Percentiles rank a stretch among this genome's conserved stretches.
phyloP scores from a whole-genome alignment of 371 early-diverging fungal species.

The Zychaea mexicana region DNA sequence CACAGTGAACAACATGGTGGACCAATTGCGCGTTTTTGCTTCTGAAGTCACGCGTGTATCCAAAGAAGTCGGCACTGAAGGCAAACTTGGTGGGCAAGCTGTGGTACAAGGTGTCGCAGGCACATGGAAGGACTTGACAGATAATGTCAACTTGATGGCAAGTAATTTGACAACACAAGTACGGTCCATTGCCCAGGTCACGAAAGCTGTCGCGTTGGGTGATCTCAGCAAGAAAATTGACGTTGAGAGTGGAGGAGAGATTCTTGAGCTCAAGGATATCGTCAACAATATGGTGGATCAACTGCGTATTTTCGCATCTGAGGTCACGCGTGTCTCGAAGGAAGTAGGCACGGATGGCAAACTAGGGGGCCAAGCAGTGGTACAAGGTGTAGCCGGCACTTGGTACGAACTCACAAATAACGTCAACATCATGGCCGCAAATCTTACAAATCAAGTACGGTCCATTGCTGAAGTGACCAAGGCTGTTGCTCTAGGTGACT shows the following conservation, averaged over 20 bases:
- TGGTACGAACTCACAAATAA: slow-evolving; percentile 16
- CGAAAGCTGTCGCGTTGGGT: slow-evolving; percentile 18
- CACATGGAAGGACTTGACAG: slow-evolving; percentile 41
- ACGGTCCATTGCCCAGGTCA: slow-evolving; percentile 39
- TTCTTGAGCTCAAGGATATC: slow-evolving; percentile 17
- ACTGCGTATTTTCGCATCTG: slow-evolving; percentile 13
- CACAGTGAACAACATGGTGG: slow-evolving; percentile 53
- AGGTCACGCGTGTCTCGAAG: slow-evolving; percentile 15
- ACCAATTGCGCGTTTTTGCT: slow-evolving; percentile 59
- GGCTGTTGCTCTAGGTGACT: slow-evolving; percentile 47
- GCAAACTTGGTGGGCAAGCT: slow-evolving; percentile 45
- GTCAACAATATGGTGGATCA: slow-evolving; percentile 23
- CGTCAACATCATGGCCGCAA: slow-evolving; percentile 23
- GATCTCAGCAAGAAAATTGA: slow-evolving; percentile 22
- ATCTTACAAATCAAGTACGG: slow-evolving; percentile 46
- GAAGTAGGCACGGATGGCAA: slow-evolving; percentile 20
- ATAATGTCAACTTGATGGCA: slow-evolving; percentile 43
- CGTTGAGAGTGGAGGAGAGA: slow-evolving; percentile 17
- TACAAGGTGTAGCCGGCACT: slow-evolving; percentile 14
- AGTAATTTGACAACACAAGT: slow-evolving; percentile 49
- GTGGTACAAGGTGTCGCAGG: slow-evolving; percentile 36
- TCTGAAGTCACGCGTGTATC: slow-evolving; percentile 65
- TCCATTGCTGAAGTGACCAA: slow-evolving; percentile 32
- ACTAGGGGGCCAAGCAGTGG: slow-evolving; percentile 15
- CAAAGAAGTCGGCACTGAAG: slow-evolving; percentile 66